Evolutionary conservation across 2,329 filamentous ascomycete genomes (phyloP).

Genomic region (Colletotrichum magnum): DNA sequence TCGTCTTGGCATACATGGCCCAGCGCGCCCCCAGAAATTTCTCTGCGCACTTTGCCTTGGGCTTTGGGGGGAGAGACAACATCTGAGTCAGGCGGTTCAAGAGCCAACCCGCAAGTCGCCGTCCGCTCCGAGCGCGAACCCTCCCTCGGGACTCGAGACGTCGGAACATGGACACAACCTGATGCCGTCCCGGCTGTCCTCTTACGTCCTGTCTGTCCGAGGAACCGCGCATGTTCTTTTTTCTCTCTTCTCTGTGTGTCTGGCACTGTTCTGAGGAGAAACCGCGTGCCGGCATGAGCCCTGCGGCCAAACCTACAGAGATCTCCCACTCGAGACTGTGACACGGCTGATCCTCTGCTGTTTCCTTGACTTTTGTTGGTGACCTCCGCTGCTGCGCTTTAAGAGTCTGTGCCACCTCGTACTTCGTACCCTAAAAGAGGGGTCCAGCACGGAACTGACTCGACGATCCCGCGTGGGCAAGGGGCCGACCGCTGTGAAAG

Average conservation of each 20-base stretch:
- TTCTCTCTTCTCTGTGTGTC: too few species aligned
- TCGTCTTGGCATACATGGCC: slow-evolving; percentile 24
- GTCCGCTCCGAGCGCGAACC: slow-evolving; percentile 7
- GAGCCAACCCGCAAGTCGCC: slow-evolving; percentile 6
- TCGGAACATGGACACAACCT: slow-evolving; percentile 30
- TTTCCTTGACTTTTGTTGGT: too few species aligned
- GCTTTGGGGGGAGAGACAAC: neutral
- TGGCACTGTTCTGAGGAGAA: neutral
- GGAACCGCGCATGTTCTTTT: neutral
- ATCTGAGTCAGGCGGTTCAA: slow-evolving; percentile 31
- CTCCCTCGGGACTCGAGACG: slow-evolving; percentile 30
- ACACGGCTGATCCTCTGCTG: slow-evolving; percentile 27
- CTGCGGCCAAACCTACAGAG: neutral
- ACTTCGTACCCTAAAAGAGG: too few species aligned
- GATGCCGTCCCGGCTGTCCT: slow-evolving; percentile 28
- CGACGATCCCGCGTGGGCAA: too few species aligned
- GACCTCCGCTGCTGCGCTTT: neutral
- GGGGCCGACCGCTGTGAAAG: too few species aligned
- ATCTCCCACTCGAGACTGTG: slow-evolving; percentile 30
- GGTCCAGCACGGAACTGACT: too few species aligned
- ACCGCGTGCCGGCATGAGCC: neutral
- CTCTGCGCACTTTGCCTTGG: neutral
- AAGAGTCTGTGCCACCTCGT: neutral
- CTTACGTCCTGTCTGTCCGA: neutral
- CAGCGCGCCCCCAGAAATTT: slow-evolving; percentile 12